Evolutionary conservation across 2,329 filamentous ascomycete genomes (phyloP).

Genomic region (Pyricularia sp.): DNA sequence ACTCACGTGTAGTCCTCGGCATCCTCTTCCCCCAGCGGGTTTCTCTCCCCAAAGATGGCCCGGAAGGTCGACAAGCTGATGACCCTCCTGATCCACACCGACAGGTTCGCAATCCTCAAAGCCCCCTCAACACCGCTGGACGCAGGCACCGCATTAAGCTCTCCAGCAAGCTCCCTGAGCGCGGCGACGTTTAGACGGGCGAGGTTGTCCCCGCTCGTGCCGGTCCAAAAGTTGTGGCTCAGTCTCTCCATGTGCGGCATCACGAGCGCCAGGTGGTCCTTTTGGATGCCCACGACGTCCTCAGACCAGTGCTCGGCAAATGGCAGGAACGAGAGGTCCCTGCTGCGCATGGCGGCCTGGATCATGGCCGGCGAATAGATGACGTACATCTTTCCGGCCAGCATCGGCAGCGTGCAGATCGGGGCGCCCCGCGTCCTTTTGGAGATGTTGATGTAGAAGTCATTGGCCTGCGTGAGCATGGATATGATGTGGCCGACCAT

Average conservation of each 20-base stretch:
- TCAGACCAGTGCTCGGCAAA: constrained; percentile 27
- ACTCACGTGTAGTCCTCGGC: constrained; percentile 24
- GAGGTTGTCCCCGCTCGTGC: constrained; percentile 18
- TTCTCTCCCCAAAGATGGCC: constrained; percentile 31
- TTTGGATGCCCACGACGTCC: constrained; percentile 25
- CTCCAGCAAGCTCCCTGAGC: constrained; percentile 20
- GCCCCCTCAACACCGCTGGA: constrained; percentile 6
- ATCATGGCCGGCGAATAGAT: constrained; percentile 29
- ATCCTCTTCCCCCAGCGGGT: constrained; percentile 26
- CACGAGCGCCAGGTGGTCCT: constrained; percentile 17
- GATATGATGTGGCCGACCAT: neutral
- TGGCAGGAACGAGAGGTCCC: constrained; percentile 31
- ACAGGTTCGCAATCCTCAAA: constrained; percentile 24
- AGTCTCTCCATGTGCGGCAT: constrained; percentile 20
- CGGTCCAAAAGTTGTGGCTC: constrained; percentile 18
- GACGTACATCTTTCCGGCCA: constrained; percentile 33
- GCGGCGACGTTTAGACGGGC: constrained; percentile 25
- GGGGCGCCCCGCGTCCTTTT: neutral
- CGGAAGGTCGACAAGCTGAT: constrained; percentile 27
- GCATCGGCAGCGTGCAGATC: constrained; percentile 29
- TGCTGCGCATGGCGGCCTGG: constrained; percentile 26
- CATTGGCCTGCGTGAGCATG: neutral
- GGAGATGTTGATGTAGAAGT: constrained; percentile 18
- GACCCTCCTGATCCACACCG: constrained; percentile 24
- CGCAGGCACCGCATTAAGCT: constrained; percentile 16